Base-by-base conservation (phyloP, 164 flowering plant species). In the Vitis labrusca region DNA sequence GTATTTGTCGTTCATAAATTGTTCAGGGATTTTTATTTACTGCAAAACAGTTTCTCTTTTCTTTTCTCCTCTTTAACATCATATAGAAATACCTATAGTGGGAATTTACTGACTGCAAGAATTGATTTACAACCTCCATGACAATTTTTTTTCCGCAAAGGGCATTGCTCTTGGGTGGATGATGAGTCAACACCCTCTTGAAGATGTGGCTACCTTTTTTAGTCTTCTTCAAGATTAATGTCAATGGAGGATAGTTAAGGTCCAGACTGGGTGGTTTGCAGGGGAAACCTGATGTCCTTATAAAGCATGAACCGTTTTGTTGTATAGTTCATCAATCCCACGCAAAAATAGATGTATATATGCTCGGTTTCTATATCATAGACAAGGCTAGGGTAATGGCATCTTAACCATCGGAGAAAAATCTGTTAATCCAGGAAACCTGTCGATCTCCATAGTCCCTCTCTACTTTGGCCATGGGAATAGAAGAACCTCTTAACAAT, bases 331-430 rank as follows among this genome's bases (percentile, higher is more conserved):
- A 23, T 23, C 27, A 23, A 79, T 9, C 15, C 61, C 74, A 64
- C 83, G 83, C 16, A 85, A 61, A 57, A 84, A 10, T 79, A 29
- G 52, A 74, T 17, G 19, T 17, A 17, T 54, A 57, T 81, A 84
- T 9, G 76, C 83, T 9, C 74, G 68, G 17, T 52, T 11, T 69
- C 63, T 1, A 76, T 32, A 37, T 84, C 83, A 29, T 81, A 83
- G 2, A 81, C 76, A 1, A 83, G 86, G 8, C 86, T 82, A 1
- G 84, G 87, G 23, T 84, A 74, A 79, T 29, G 17, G 87, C 88
- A 67, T 76, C 71, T 73, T 77, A 67, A 2, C 85, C 84, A 52
- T 82, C 70, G 1, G 27, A 23, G 27, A 23, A 23, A 23, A 23
- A 23, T 23, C 27, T 23, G 27, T 23, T 23, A 23, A 23, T 23